phyloP scores from a whole-genome alignment of 2,329 filamentous ascomycete genomes.

The Penicillium sp. region DNA sequence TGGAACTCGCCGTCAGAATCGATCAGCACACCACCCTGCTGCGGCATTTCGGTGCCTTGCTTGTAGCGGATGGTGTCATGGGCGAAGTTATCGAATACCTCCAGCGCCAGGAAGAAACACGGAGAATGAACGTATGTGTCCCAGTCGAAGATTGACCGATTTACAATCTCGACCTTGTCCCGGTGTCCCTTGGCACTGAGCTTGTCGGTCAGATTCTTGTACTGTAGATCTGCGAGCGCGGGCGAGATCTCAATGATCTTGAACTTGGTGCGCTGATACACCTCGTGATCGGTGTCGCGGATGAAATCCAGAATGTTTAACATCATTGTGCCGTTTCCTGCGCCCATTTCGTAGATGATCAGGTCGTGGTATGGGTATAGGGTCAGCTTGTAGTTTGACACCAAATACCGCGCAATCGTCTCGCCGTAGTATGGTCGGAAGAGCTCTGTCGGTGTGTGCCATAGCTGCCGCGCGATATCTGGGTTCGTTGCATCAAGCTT shows the following conservation, averaged over 20 bases:
- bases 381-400: constrained; percentile 92
- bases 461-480: constrained; percentile 81
- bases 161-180: constrained; percentile 89
- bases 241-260: constrained; percentile 94
- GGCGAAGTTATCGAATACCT: constrained; percentile 98
- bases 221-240: constrained; percentile 75
- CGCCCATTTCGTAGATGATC: constrained; percentile 98
- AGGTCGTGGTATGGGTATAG: constrained; percentile 95
- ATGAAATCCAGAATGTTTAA: constrained; percentile 97
- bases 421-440: constrained; percentile 97
- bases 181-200: constrained; percentile 72
- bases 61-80: constrained; percentile 95
- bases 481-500: constrained; percentile 70
- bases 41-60: constrained; percentile 71
- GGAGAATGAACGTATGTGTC: constrained; percentile 80
- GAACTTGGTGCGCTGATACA: constrained; percentile 91
- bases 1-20: constrained; percentile 84
- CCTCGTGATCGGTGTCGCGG: constrained; percentile 80
- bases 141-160: constrained; percentile 95
- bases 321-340: constrained; percentile 96
- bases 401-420: constrained; percentile 91
- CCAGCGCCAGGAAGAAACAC: constrained; percentile 96
- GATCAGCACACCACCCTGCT: constrained; percentile 87
- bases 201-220: constrained; percentile 64
- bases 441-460: constrained; percentile 97